Evolutionary conservation across 176 grass and related monocot species (phyloP).

Genomic region (Oryza longistaminata): DNA sequence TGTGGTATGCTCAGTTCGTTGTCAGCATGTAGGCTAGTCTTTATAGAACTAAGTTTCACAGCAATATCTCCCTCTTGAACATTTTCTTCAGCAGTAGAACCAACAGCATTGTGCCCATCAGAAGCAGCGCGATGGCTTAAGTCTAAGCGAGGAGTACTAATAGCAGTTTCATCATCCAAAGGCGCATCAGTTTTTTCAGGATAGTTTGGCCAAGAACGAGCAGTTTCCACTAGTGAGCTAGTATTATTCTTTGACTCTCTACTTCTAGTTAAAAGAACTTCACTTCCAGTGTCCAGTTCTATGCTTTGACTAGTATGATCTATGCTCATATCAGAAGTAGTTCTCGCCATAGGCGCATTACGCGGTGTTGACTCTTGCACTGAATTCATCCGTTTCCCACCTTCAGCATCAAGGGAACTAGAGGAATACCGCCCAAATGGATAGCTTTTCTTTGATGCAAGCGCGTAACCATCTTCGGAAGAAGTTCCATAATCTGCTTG

Average conservation of each 20-base stretch:
- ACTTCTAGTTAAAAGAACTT: constrained; percentile 44
- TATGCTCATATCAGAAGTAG: constrained; percentile 53
- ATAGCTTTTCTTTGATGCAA: constrained; percentile 70
- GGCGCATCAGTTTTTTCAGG: constrained; percentile 70
- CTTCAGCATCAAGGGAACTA: constrained; percentile 70
- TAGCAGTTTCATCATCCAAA: constrained; percentile 65
- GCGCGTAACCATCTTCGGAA: constrained; percentile 81
- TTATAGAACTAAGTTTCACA: constrained; percentile 57
- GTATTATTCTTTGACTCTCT: constrained; percentile 50
- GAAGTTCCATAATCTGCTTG: constrained; percentile 90
- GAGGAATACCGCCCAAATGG: constrained; percentile 80
- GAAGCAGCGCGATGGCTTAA: constrained; percentile 51
- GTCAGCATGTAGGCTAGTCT: constrained; percentile 52
- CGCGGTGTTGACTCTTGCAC: constrained; percentile 50
- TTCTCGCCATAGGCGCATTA: constrained; percentile 43
- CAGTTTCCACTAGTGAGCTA: constrained; percentile 43
- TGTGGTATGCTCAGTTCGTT: constrained; percentile 79
- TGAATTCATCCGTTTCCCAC: constrained; percentile 49
- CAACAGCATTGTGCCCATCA: constrained; percentile 61
- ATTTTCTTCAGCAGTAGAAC: constrained; percentile 44
- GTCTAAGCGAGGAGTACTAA: constrained; percentile 69
- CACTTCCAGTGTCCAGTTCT: constrained; percentile 34
- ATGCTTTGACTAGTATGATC: constrained; percentile 50
- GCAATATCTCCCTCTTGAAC: constrained; percentile 51
- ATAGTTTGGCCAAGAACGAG: constrained; percentile 69